Conservation (phyloP, 2,329 filamentous ascomycete genomes). For the Diaporthe sp. region DNA sequence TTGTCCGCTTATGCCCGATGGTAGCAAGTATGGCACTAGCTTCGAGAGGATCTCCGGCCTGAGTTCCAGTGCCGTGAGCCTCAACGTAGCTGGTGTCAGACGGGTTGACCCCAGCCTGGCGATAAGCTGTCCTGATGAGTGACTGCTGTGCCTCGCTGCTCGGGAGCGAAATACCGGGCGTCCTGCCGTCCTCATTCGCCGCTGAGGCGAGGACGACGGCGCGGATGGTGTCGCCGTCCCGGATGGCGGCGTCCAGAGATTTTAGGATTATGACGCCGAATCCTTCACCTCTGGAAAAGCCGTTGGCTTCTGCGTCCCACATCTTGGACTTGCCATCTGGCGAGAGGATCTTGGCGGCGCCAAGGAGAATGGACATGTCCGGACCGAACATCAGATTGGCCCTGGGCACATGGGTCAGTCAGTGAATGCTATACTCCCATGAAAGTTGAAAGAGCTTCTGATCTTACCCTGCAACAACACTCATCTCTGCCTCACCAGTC, state of each 20-base stretch:
- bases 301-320: slow-evolving; percentile 50
- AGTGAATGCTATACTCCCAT: neutral
- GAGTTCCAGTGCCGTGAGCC: slow-evolving; percentile 41
- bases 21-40: slow-evolving; percentile 19
- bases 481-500: slow-evolving; percentile 30
- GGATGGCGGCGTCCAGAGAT: slow-evolving; percentile 55
- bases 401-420: neutral
- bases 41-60: slow-evolving; percentile 28
- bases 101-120: slow-evolving; percentile 28
- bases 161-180: slow-evolving; percentile 55
- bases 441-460: too few species aligned
- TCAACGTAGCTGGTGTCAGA: slow-evolving; percentile 45
- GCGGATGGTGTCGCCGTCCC: slow-evolving; percentile 54
- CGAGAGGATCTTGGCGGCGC: slow-evolving; percentile 40
- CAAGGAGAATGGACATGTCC: slow-evolving; percentile 44
- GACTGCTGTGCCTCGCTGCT: slow-evolving; percentile 48
- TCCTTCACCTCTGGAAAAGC: slow-evolving; percentile 50
- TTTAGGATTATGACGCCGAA: slow-evolving; percentile 57
- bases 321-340: slow-evolving; percentile 52
- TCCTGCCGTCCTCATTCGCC: slow-evolving; percentile 55
- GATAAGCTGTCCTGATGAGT: slow-evolving; percentile 50
- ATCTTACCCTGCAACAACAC: slow-evolving; percentile 13
- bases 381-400: slow-evolving; percentile 34
- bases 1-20: slow-evolving; percentile 23
- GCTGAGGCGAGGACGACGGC: slow-evolving; percentile 50